Evolutionary conservation across 2,329 filamentous ascomycete species (phyloP), one percentile per base, ranked within the genome.

Genomic region (Pseudogymnoascus sp.): DNA sequence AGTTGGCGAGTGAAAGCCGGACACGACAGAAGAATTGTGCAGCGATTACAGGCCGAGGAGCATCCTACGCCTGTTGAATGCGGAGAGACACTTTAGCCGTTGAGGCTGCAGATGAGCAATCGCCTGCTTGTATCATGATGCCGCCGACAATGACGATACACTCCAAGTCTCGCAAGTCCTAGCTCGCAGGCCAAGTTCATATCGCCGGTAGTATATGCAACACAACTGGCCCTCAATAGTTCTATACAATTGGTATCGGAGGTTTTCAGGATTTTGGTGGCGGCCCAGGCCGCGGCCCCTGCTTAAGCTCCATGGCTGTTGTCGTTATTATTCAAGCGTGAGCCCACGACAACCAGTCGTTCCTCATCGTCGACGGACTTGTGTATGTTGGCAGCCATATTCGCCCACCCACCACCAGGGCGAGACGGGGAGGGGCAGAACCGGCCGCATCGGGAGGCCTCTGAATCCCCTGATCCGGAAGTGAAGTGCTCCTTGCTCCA

Each of bases 401-500:
- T 16, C n/a, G 42, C 38, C 16, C 8, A 22, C 23, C 39, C 42
- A 42, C 9, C 39, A 25, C 14, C 42, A 49, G 14, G 28, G 23
- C 49, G 28, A 22, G 49, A 33, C n/a, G 49, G 28, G 45, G 16
- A n/a, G 28, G 22, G 16, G 49, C 49, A 55, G 28, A n/a, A 55
- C 49, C 28, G 25, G 49, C 49, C 49, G 49, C 49, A 55, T 55
- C 5, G 49, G 49, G 49, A 55, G 49, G 49, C 49, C 28, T 55
- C 28, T 55, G 49, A 55, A 55, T 55, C 49, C 49, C 49, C 49
- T 55, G 49, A 55, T 55, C 49, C 49, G 49, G 49, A 55, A 33
- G 49, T 55, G 49, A 55, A 55, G 12, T 55, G 49, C n/a, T 55
- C 49, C 49, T 55, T 55, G 25, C 49, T 33, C 28, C 28, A 33